Evolutionary conservation across 2,329 filamentous ascomycete species (phyloP).

Genomic region (Ceratocystis albifundus): DNA sequence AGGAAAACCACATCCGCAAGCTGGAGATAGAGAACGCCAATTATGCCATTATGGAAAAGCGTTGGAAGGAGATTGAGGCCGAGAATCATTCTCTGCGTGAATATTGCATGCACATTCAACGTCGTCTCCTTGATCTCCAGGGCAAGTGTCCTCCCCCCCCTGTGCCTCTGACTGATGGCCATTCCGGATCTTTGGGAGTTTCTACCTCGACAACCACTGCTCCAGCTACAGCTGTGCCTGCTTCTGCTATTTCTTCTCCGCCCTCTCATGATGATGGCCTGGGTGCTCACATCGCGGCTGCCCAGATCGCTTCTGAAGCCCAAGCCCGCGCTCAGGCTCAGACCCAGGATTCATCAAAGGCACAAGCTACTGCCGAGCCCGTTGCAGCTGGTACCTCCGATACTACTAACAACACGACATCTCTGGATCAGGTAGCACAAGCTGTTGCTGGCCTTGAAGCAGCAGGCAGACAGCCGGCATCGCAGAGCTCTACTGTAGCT

Average conservation of each 20-base stretch:
- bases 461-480: slow-evolving; percentile 29
- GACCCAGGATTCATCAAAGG: slow-evolving; percentile 33
- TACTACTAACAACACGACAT: slow-evolving; percentile 29
- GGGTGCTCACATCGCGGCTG: neutral
- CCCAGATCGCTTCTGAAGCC: neutral
- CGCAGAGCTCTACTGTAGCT: slow-evolving; percentile 2
- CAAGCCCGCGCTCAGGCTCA: slow-evolving; percentile 22
- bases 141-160: slow-evolving; percentile 78
- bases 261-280: neutral
- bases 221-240: neutral
- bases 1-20: slow-evolving; percentile 97
- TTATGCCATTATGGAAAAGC: slow-evolving; percentile 60
- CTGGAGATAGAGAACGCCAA: slow-evolving; percentile 88
- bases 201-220: neutral
- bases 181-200: slow-evolving; percentile 7
- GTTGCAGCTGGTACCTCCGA: slow-evolving; percentile 19
- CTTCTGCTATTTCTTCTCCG: neutral
- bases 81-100: slow-evolving; percentile 88
- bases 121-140: slow-evolving; percentile 68
- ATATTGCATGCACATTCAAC: slow-evolving; percentile 85
- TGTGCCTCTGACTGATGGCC: slow-evolving; percentile 24
- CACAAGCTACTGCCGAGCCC: slow-evolving; percentile 34
- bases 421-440: slow-evolving; percentile 42
- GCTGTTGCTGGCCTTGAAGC: slow-evolving; percentile 37
- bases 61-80: slow-evolving; percentile 66